Conservation (phyloP, 805 yeast genomes). For the Wickerhamiella nectarea region DNA sequence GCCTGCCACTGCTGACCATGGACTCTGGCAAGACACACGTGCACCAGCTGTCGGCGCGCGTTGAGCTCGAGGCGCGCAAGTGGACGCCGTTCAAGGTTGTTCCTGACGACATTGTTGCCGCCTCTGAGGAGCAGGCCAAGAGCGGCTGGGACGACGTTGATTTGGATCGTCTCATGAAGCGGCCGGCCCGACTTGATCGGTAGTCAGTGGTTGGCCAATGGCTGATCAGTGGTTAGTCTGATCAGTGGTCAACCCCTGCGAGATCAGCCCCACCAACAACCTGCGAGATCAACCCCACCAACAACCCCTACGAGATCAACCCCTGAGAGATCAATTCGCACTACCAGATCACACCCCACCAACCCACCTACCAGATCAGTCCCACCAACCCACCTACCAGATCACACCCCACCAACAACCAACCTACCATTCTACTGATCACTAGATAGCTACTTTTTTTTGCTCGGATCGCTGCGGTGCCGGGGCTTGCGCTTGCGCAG, state of each 20-base stretch:
- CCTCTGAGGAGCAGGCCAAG: slow-evolving; percentile 15
- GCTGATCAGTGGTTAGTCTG: too few species aligned
- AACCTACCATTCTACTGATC: too few species aligned
- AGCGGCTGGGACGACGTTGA: slow-evolving; percentile 17
- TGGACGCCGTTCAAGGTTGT: slow-evolving; percentile 24
- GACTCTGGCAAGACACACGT: slow-evolving; percentile 26
- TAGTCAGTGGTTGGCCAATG: too few species aligned
- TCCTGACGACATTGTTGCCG: slow-evolving; percentile 21
- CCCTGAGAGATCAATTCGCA: too few species aligned
- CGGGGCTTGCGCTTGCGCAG: slow-evolving; percentile 17
- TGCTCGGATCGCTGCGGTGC: slow-evolving; percentile 9
- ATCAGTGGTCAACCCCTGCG: too few species aligned
- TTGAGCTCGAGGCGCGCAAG: slow-evolving; percentile 21
- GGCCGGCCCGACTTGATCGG: not conserved
- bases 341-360: too few species aligned
- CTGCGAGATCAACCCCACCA: too few species aligned
- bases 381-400: too few species aligned
- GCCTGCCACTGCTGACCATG: slow-evolving; percentile 11
- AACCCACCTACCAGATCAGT: too few species aligned
- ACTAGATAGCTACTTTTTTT: not conserved
- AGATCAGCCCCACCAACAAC: too few species aligned
- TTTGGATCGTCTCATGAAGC: slow-evolving; percentile 3
- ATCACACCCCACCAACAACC: too few species aligned
- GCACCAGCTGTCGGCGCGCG: slow-evolving; percentile 21
- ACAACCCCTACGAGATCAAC: too few species aligned